Base-by-base conservation (phyloP, 1,284 basidiomycete genomes). In the Earliella scabrosa region DNA sequence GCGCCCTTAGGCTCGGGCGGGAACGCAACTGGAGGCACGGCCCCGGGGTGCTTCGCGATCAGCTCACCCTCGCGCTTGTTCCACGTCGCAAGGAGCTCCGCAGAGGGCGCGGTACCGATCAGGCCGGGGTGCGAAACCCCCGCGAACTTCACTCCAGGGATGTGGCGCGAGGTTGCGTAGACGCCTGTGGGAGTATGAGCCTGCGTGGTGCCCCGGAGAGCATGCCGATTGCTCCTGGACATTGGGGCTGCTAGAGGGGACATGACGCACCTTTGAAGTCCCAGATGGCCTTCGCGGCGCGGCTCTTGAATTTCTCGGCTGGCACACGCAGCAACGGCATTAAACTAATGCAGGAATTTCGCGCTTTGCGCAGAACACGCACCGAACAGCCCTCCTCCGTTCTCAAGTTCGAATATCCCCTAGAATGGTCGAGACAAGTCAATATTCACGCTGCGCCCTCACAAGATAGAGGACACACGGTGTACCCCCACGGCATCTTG, bases 401-500 rank as follows among this genome's bases (percentile, higher is more conserved):
- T 88, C 54, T 83, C 78, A 8, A 88, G 77, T 64, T 90, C 88
- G 64, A 90, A 90, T 52, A 90, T 87, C 24, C 88, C 87, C 83
- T 86, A n/a, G n/a, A n/a, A n/a, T n/a, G n/a, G n/a, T n/a, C n/a
- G n/a, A n/a, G n/a, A n/a, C n/a, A n/a, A n/a, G n/a, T n/a, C n/a
- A n/a, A n/a, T n/a, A n/a, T n/a, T n/a, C n/a, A n/a, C n/a, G n/a
- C n/a, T n/a, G n/a, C n/a, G n/a, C n/a, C n/a, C n/a, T 20, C 21
- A 24, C 53, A 50, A 29, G n/a, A 3, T 52, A 58, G 43, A 10
- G 6, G 24, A 51, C 74, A 52, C 64, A 86, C 85, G 0, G 87
- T 89, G 68, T 90, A 92, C 0, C 90, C 90, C 90, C 90, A 93
- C 0, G 88, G 88, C 85, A 88, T 87, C 66, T 89, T 80, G 21